Percentiles rank a stretch among this genome's conserved stretches.
Evolutionary conservation across 495 filamentous ascomycete genomes (phyloP).

Genomic region (Lasiosphaeria ovina): DNA sequence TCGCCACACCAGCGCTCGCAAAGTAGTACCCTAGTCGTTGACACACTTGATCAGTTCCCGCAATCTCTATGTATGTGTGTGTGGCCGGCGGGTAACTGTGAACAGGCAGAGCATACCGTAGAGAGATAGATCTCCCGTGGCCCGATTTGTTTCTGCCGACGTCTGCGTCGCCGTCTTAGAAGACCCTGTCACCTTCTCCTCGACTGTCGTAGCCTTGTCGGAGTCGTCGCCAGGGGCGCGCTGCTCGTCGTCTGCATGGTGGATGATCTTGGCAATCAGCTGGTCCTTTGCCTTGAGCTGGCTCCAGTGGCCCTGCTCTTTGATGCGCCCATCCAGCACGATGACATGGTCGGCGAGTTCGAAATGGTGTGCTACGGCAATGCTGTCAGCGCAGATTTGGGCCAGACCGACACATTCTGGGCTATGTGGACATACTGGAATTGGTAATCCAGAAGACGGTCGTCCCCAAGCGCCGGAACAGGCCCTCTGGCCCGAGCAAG

Average conservation of each 20-base stretch:
- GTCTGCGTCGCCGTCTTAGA: not conserved
- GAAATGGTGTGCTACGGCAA: constrained; percentile 17
- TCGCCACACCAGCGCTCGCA: constrained; percentile 47
- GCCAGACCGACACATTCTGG: not conserved
- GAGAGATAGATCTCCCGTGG: constrained; percentile 24
- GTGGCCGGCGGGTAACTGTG: no score
- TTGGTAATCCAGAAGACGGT: constrained; percentile 45
- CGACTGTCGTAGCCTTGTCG: not conserved
- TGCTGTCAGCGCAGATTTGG: not conserved
- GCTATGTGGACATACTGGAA: constrained; percentile 21
- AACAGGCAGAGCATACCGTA: constrained; percentile 21
- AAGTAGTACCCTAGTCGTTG: constrained; percentile 52
- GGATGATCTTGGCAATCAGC: constrained; percentile 21
- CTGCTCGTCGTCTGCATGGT: not conserved
- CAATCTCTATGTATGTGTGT: no score
- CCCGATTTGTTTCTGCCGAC: constrained; percentile 1
- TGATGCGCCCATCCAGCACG: constrained; percentile 23
- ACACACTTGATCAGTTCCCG: not conserved
- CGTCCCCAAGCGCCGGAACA: constrained; percentile 32
- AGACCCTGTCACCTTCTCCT: not conserved
- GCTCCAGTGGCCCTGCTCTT: constrained; percentile 25
- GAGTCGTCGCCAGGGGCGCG: not conserved
- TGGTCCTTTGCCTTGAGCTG: constrained; percentile 15
- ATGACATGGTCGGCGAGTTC: constrained; percentile 22
- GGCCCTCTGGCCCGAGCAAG: constrained; percentile 39